Evolutionary conservation across 2,329 filamentous ascomycete genomes (phyloP), one percentile per base, ranked within the genome.

Genomic region (Hyphodiscus sp.): DNA sequence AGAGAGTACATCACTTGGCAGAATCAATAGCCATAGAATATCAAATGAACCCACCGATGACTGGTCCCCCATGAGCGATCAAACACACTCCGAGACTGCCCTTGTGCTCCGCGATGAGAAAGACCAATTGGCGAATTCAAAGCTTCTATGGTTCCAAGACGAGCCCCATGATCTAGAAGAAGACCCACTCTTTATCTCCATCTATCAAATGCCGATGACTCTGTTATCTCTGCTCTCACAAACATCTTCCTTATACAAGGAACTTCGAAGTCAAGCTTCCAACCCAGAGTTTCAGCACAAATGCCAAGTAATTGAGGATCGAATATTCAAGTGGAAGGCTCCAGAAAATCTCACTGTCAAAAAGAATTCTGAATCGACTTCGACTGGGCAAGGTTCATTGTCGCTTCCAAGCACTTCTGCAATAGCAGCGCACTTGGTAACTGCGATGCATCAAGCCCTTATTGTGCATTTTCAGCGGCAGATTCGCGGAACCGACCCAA

Each of bases 381-480:
- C 8, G 23, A 26, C 23, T 26, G 23, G 23, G 23, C 23, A 26
- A 26, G 23, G 8, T 8, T 26, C 4, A 3, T 26, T 26, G 8
- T 26, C 23, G 3, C 23, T 26, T 26, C 23, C 23, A 8, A 51
- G 38, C 48, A 13, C 20, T 8, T 23, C 33, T 6, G 47, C 29
- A n/a, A 47, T 52, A 16, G 53, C 51, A n/a, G 50, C 53, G 16
- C 56, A 58, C 38, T 26, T 54, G 3, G 53, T 58, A 16, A 47
- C 52, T 30, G 56, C 56, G 16, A 58, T 54, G 23, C 53, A 58
- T 33, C 51, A 52, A 23, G 56, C 53, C 15, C 29, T 58, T 9
- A 52, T 58, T 11, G 53, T 58, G 3, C 54, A 58, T 41, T 58
- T 58, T 41, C 53, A 55, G 42, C 53, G 56, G 7, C 53, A 53